phyloP scores from a whole-genome alignment of 768 basidiomycete genomes.

The Leccinum arenicola region DNA sequence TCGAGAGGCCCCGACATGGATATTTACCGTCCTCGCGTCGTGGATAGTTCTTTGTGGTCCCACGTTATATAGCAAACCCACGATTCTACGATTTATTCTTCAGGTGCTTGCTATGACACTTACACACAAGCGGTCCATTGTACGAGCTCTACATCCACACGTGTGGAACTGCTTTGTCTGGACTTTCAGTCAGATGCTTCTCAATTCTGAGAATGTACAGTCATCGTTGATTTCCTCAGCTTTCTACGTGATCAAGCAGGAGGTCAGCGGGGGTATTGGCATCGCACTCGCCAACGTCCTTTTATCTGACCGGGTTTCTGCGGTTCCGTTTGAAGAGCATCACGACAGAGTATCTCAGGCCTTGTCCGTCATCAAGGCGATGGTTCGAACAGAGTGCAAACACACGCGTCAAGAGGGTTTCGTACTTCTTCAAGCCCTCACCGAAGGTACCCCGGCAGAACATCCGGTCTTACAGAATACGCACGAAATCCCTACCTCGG shows the following conservation, averaged over 20 bases:
- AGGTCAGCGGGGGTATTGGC: constrained; percentile 44
- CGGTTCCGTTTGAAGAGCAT: constrained; percentile 7
- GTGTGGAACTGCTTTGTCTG: constrained; percentile 58
- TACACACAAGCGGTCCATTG: constrained; percentile 32
- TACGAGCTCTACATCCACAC: constrained; percentile 40
- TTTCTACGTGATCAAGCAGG: constrained; percentile 45
- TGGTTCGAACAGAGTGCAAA: constrained; percentile 31
- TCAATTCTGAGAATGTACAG: constrained; percentile 15
- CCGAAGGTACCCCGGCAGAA: constrained; percentile 21
- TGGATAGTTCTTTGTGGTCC: constrained; percentile 47
- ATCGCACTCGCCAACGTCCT: constrained; percentile 39
- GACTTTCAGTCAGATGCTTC: constrained; percentile 46
- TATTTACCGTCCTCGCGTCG: constrained; percentile 41
- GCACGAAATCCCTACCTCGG: constrained; percentile 27
- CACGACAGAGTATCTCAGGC: constrained; percentile 32
- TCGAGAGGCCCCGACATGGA: constrained; percentile 41
- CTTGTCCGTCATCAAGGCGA: constrained; percentile 37
- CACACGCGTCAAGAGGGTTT: constrained; percentile 33
- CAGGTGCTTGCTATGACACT: constrained; percentile 33
- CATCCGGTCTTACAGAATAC: constrained; percentile 3
- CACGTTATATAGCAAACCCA: constrained; percentile 40
- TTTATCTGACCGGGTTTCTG: constrained; percentile 21
- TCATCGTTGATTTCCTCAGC: constrained; percentile 33
- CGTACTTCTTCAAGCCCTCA: constrained; percentile 36
- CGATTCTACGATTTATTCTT: constrained; percentile 38